These are phyloP conservation scores for Daucus carota DNA, from an alignment of 129 eudicot species.

Conservation along the genomic window DH1_v3.0 NC_030383.2:969001-969500, in stretches of 20 bases:
- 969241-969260: slow-evolving; percentile 43
- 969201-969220: slow-evolving; percentile 46
- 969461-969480: too few relatives aligned
- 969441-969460: too few relatives aligned
- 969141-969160: slow-evolving; percentile 67
- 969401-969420: not conserved
- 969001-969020: slow-evolving; percentile 27
- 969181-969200: slow-evolving; percentile 29
- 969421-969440: too few relatives aligned
- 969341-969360: not conserved
- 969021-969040: slow-evolving; percentile 26
- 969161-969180: slow-evolving; percentile 23
- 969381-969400: not conserved
- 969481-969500: too few relatives aligned
- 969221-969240: slow-evolving; percentile 35
- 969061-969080: slow-evolving; percentile 58
- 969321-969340: not conserved
- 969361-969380: not conserved
- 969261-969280: not conserved
- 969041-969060: slow-evolving; percentile 36
- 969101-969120: slow-evolving; percentile 74
- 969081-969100: slow-evolving; percentile 81
- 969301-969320: not conserved
- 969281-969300: not conserved
- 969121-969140: slow-evolving; percentile 86